Conservation (phyloP, 1,284 basidiomycete genomes). For the Ceratorhiza oryzae-sativae region DNA sequence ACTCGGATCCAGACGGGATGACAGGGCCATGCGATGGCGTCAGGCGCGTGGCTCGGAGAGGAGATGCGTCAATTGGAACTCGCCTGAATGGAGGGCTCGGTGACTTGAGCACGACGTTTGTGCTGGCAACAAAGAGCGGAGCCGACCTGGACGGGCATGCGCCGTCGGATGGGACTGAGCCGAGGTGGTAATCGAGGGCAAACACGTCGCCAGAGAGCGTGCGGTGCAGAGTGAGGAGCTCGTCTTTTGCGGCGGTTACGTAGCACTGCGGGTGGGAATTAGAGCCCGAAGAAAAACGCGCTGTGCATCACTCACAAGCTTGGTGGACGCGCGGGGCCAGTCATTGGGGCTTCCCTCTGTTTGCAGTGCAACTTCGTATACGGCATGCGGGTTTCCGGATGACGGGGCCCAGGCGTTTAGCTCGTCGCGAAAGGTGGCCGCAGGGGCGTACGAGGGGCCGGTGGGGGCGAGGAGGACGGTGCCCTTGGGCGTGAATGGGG, state of each 20-base stretch:
- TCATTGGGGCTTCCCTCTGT: slow-evolving; percentile 10
- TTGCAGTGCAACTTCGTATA: slow-evolving; percentile 25
- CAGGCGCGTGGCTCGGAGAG: slow-evolving; percentile 46
- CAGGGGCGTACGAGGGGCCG: slow-evolving; percentile 21
- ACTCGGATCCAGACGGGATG: slow-evolving; percentile 39
- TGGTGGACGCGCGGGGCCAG: slow-evolving; percentile 29
- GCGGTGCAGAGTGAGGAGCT: slow-evolving; percentile 67
- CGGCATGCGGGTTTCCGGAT: slow-evolving; percentile 1
- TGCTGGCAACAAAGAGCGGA: slow-evolving; percentile 57
- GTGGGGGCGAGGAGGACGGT: slow-evolving; percentile 18
- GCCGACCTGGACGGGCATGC: slow-evolving; percentile 58
- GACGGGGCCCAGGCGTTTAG: slow-evolving; percentile 12
- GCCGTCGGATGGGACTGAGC: slow-evolving; percentile 68
- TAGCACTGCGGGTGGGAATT: slow-evolving; percentile 60
- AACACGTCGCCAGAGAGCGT: slow-evolving; percentile 56
- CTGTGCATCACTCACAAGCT: slow-evolving; percentile 10
- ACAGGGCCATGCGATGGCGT: slow-evolving; percentile 1
- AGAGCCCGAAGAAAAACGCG: background rate
- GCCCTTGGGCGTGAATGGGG: slow-evolving; percentile 27
- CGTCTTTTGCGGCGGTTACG: slow-evolving; percentile 59
- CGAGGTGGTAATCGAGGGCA: slow-evolving; percentile 73
- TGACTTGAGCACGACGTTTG: slow-evolving; percentile 60
- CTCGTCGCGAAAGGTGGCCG: background rate
- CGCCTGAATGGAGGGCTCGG: slow-evolving; percentile 49
- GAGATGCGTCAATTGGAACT: slow-evolving; percentile 64